Evolutionary conservation across 1,284 basidiomycete genomes (phyloP).

Genomic region (Crepidotus sp.): DNA sequence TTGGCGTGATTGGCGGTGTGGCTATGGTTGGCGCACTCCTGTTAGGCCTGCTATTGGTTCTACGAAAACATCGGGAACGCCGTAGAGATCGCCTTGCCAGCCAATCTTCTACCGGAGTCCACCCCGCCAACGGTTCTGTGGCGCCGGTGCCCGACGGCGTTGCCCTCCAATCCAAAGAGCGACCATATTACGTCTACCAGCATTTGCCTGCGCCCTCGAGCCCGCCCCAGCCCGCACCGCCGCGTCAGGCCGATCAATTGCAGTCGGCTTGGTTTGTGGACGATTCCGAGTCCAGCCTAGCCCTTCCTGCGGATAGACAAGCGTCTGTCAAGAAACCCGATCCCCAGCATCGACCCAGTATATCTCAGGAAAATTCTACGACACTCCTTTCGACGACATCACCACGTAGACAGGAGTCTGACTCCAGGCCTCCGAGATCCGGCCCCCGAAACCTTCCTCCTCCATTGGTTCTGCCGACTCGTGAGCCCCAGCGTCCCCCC

Average conservation of each 20-base stretch:
- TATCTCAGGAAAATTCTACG: background rate
- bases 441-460: background rate
- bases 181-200: slow-evolving; percentile 2
- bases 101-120: background rate
- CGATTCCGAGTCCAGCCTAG: background rate
- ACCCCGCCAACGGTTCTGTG: background rate
- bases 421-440: background rate
- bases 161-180: background rate
- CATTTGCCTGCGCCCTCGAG: background rate
- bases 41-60: slow-evolving; percentile 4
- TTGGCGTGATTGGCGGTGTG: slow-evolving; percentile 7
- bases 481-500: background rate
- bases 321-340: too few species aligned
- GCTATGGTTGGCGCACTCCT: slow-evolving; percentile 11
- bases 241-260: background rate
- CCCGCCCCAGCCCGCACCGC: background rate
- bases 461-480: background rate
- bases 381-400: background rate
- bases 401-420: background rate
- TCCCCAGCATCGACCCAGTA: background rate
- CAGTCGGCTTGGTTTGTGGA: slow-evolving; percentile 11
- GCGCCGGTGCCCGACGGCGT: background rate
- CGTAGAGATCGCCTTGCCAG: background rate
- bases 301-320: too few species aligned
- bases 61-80: slow-evolving; percentile 3